A percentile compares a stretch with the other conserved stretches of the same genome.
Conservation (phyloP, 2,329 filamentous ascomycete species). For the Diaporthe helianthi region DNA sequence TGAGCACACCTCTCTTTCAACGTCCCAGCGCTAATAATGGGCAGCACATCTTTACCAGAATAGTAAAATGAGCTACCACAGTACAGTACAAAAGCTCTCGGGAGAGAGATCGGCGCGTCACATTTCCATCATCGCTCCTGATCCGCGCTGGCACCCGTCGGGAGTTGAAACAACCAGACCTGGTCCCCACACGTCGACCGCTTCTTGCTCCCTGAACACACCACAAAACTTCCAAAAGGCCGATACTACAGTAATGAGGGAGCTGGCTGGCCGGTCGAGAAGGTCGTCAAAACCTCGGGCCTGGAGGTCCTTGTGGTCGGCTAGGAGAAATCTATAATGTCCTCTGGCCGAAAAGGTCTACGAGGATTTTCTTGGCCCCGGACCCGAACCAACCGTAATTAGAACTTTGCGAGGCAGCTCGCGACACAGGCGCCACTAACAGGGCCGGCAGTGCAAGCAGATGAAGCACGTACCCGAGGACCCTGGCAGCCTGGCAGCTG, state of each 20-base stretch:
- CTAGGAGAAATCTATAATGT: background rate
- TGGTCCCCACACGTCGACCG: background rate
- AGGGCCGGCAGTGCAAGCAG: background rate
- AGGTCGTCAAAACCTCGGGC: background rate
- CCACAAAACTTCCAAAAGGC: background rate
- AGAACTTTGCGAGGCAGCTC: no score
- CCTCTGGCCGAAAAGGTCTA: background rate
- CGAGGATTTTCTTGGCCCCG: slow-evolving; percentile 23
- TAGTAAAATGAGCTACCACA: background rate
- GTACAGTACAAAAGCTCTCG: background rate
- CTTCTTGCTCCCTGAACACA: background rate
- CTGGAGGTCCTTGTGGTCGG: background rate
- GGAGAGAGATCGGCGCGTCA: slow-evolving; percentile 19
- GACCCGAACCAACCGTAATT: slow-evolving; percentile 23
- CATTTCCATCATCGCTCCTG: slow-evolving; percentile 18
- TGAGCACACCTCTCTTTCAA: background rate
- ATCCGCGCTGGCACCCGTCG: background rate
- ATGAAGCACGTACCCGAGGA: slow-evolving; percentile 14
- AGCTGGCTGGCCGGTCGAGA: background rate
- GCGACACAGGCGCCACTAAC: slow-evolving; percentile 4
- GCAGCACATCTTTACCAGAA: slow-evolving; percentile 15
- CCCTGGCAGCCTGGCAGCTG: no score
- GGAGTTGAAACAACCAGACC: slow-evolving; percentile 13
- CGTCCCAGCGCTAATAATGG: background rate
- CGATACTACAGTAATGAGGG: background rate